Evolutionary conservation across 805 yeast species (phyloP).

Genomic region (Candida silvicultrix): DNA sequence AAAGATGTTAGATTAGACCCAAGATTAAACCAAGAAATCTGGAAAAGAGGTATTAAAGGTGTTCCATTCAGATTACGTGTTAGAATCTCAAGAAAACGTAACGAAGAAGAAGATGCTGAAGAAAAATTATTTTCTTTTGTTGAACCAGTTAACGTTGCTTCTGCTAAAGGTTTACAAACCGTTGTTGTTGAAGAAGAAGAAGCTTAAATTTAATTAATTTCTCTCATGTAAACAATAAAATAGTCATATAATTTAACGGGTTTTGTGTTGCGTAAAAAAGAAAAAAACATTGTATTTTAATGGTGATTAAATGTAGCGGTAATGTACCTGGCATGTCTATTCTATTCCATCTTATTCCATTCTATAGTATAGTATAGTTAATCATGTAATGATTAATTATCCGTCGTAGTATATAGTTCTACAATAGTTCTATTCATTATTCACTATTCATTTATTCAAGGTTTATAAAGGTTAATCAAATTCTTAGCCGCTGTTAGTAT

Average conservation of each 20-base stretch:
- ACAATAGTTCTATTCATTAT: too few relatives aligned
- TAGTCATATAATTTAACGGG: conserved; percentile 1
- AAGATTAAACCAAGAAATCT: conserved; percentile 94
- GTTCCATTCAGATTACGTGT: conserved; percentile 97
- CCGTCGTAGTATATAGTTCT: too few relatives aligned
- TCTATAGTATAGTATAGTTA: too few relatives aligned
- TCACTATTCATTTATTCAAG: too few relatives aligned
- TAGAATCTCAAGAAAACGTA: conserved; percentile 98
- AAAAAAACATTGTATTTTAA: conserved; percentile 1
- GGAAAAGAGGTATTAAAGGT: conserved; percentile 99
- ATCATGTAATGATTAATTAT: too few relatives aligned
- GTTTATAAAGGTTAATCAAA: too few relatives aligned
- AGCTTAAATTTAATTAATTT: conserved; percentile 16
- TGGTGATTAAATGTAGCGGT: background rate
- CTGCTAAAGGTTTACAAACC: conserved; percentile 97
- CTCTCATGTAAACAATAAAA: conserved; percentile 1
- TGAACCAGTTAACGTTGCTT: conserved; percentile 92
- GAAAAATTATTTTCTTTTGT: conserved; percentile 96
- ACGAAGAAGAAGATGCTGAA: conserved; percentile 99
- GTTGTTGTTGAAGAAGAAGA: conserved; percentile 79
- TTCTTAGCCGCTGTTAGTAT: too few relatives aligned
- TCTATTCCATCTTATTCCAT: too few relatives aligned
- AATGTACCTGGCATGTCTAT: too few relatives aligned
- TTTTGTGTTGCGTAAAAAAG: conserved; percentile 26
- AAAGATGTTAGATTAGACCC: conserved; percentile 99